Base-by-base conservation (phyloP, 2,329 filamentous ascomycete genomes). In the Claviceps cyperi region DNA sequence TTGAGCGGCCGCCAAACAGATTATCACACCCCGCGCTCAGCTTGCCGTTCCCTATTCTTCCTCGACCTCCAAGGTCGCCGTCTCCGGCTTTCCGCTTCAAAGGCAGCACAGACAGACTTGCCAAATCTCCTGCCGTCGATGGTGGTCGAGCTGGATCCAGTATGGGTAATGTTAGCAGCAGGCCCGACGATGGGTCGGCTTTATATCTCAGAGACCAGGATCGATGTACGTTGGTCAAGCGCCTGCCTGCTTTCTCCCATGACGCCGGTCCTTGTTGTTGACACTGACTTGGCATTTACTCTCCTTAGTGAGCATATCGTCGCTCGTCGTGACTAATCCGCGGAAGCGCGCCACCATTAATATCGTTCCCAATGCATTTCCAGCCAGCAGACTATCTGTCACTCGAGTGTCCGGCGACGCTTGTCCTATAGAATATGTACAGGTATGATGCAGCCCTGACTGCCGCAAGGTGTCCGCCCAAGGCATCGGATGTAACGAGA, bases 91-190 rank as follows among this genome's bases (percentile, higher is more conserved):
- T 13, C 41, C 2, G 24, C 5, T 24, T 36, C 24, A 2, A 36
- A n/a, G 21, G 5, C 17, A 36, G 14, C 32, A 35, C 39, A 24
- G 21, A 15, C 43, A 32, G 28, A 32, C 28, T 32, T 6, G 43
- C 32, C 40, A 32, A 43, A 21, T 14, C 21, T 28, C n/a, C n/a
- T 52, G 49, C 52, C 49, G 51, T 53, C 52, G 43, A 47, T 43
- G 38, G 45, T 50, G 46, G 50, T 49, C 32, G 47, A 48, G 47
- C 51, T 46, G 45, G 51, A 46, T 48, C 66, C 70, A 77, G 69
- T 66, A 98, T 98, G 92, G 92, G 92, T 64, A 89, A 85, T 73
- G 83, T 96, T 69, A 83, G 81, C 67, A 96, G 90, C 75, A 85
- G 82, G 69, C 81, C 83, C 61, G 90, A 94, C 60, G 90, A 96